Conservation (phyloP, 2,329 filamentous ascomycete species). For the Arthrinium phaeospermum region DNA sequence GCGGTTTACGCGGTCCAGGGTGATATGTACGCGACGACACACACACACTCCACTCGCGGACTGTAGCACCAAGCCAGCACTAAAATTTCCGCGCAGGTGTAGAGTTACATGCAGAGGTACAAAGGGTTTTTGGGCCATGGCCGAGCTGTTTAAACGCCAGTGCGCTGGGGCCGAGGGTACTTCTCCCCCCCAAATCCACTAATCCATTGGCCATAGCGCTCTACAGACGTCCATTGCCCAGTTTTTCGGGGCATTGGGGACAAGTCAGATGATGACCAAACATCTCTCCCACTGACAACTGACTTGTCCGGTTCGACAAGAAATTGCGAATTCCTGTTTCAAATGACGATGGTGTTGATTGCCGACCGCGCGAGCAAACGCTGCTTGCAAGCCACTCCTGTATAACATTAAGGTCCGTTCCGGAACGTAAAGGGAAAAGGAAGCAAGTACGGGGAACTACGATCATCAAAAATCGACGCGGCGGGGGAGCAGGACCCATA, state of each 20-base stretch:
- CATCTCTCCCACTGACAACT: not conserved
- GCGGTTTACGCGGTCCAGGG: not conserved
- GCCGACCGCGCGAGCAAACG: not conserved
- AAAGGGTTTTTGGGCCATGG: not conserved
- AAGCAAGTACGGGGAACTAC: not conserved
- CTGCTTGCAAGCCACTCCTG: not conserved
- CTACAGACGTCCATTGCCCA: not conserved
- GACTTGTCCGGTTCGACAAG: not conserved
- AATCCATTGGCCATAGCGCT: not conserved
- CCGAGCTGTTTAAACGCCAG: not conserved
- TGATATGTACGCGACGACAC: conserved; percentile 6
- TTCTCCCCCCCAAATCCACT: not conserved
- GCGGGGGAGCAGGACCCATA: not conserved
- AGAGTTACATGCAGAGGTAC: not conserved
- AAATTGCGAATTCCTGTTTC: not conserved
- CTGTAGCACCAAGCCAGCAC: conserved; percentile 9
- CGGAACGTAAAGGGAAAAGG: not conserved
- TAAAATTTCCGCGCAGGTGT: not conserved
- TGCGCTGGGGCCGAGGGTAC: conserved; percentile 2
- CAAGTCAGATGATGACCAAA: conserved; percentile 3
- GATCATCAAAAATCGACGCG: not conserved
- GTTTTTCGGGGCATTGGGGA: not conserved
- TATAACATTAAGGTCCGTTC: conserved; percentile 11
- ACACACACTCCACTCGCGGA: not conserved
- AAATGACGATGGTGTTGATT: not conserved